phyloP scores from a whole-genome alignment of 2,329 filamentous ascomycete genomes.

The Stagonosporopsis tanaceti region DNA sequence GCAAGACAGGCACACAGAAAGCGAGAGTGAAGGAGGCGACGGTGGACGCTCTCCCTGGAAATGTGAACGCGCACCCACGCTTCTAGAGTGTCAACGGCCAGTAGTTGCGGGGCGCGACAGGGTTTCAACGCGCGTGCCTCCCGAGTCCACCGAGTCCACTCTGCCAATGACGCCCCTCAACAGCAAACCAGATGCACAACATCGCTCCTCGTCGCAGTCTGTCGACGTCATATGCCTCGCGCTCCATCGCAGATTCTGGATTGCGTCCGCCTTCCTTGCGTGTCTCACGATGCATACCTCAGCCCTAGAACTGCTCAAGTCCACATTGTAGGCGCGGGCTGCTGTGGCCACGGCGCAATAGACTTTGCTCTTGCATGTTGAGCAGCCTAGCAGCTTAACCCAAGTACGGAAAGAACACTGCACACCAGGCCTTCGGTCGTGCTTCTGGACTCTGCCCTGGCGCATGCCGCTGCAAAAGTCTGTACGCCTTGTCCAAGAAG shows the following conservation, averaged over 20 bases:
- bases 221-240: slow-evolving; percentile 11
- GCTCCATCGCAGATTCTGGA: slow-evolving; percentile 1
- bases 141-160: neutral
- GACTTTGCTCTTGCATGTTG: slow-evolving; percentile 9
- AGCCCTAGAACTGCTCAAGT: slow-evolving; percentile 7
- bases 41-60: neutral
- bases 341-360: neutral
- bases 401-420: slow-evolving; percentile 14
- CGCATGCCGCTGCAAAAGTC: slow-evolving; percentile 15
- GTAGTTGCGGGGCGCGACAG: slow-evolving; percentile 9
- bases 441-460: slow-evolving; percentile 29
- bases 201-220: neutral
- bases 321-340: slow-evolving; percentile 2
- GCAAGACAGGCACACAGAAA: neutral
- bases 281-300: slow-evolving; percentile 10
- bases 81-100: neutral
- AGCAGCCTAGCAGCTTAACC: slow-evolving; percentile 2
- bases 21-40: neutral
- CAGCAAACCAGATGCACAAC: slow-evolving; percentile 11
- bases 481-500: neutral
- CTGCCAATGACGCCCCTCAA: neutral
- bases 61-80: neutral
- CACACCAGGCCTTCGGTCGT: slow-evolving; percentile 18
- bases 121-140: slow-evolving; percentile 14
- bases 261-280: slow-evolving; percentile 1